Evolutionary conservation across 2,329 filamentous ascomycete genomes (phyloP).

Genomic region (Claviceps sp.): DNA sequence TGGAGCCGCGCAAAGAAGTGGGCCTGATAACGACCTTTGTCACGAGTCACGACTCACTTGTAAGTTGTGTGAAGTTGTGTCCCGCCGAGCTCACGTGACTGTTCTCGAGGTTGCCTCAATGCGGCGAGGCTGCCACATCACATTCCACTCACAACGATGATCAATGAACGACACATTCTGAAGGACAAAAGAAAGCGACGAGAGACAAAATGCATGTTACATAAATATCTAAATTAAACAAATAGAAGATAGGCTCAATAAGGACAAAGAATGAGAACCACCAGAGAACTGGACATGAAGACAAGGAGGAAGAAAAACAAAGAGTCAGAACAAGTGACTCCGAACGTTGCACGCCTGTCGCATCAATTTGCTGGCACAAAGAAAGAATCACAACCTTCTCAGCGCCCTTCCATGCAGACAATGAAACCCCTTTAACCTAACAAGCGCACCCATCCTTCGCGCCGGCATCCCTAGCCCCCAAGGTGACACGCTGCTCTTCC

Average conservation of each 20-base stretch:
- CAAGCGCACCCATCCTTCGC: constrained; percentile 88
- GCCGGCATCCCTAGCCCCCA: constrained; percentile 60
- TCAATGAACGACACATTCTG: no score
- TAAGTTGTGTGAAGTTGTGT: background rate
- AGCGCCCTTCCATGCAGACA: constrained; percentile 1
- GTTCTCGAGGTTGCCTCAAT: no score
- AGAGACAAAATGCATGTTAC: background rate
- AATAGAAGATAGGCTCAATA: background rate
- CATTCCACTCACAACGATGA: no score
- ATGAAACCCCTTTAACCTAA: constrained; percentile 25
- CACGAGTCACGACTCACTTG: no score
- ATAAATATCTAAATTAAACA: constrained; percentile 4
- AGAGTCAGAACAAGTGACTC: constrained; percentile 3
- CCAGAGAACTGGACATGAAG: background rate
- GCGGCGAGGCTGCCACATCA: no score
- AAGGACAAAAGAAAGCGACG: background rate
- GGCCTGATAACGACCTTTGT: background rate
- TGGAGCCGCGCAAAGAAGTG: constrained; percentile 10
- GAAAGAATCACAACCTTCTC: constrained; percentile 1
- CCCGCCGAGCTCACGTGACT: constrained; percentile 8
- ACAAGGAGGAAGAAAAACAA: constrained; percentile 2
- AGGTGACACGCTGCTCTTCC: constrained; percentile 67
- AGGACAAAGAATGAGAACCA: background rate
- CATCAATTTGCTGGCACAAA: constrained; percentile 6
- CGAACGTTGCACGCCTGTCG: constrained; percentile 9